These are phyloP conservation scores for Lonicera japonica DNA, from an alignment of 129 eudicot species.

Conservation along the genomic window DNA sequence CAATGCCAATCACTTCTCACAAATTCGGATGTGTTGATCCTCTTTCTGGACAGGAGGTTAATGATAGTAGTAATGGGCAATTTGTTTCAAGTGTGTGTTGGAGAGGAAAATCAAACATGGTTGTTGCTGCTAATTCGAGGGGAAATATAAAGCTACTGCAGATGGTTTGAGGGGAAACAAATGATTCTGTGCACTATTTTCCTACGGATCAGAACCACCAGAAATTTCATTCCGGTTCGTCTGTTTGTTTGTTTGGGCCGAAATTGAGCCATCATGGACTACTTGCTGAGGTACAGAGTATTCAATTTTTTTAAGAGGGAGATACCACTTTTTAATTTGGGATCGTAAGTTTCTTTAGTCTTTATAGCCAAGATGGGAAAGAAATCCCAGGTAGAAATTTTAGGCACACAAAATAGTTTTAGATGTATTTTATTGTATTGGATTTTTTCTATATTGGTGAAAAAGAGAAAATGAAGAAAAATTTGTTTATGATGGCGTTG, in stretches of 20 bases:
- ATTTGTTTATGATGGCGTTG: neutral
- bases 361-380: neutral
- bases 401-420: neutral
- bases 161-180: constrained; percentile 24
- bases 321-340: neutral
- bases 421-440: neutral
- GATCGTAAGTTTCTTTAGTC: neutral
- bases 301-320: neutral
- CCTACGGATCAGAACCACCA: neutral
- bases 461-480: too few species aligned
- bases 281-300: neutral
- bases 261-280: neutral
- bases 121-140: constrained; percentile 55
- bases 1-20: constrained; percentile 57
- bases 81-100: constrained; percentile 75
- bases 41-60: constrained; percentile 29
- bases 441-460: neutral
- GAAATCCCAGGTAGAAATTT: neutral
- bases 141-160: constrained; percentile 46
- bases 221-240: neutral
- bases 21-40: constrained; percentile 41
- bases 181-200: neutral
- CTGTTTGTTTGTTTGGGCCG: neutral
- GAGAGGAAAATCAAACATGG: constrained; percentile 41
- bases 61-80: constrained; percentile 23